Base-by-base conservation (phyloP, 306 rosid species). In the Ammopiptanthus mongolicus region DNA sequence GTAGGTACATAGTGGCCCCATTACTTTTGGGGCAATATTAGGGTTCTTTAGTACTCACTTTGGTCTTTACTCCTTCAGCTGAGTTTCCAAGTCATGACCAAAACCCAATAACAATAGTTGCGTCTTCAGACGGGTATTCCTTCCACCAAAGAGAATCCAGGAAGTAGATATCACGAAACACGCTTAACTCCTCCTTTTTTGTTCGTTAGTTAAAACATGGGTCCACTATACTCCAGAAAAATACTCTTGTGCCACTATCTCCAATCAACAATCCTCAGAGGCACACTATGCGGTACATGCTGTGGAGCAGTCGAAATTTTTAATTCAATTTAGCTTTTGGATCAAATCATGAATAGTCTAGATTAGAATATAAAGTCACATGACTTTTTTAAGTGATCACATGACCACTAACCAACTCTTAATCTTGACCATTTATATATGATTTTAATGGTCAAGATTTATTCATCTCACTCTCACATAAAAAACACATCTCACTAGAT, bases 81-180 rank as follows among this genome's bases (percentile, higher is more conserved):
- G 37, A 80, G 58, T 37, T 48, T 51, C 57, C 50, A 58, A 66
- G 64, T 80, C 66, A 39, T 60, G 14, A 58, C 33, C 69, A 41
- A 56, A 76, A 80, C 29, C 74, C 77, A 80, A 65, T 66, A 72
- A 60, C 59, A 66, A 31, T 61, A 73, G 78, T 80, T 80, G 80
- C 85, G 82, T 80, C 82, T 80, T 61, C 14, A 23, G 12, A 73
- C 19, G 71, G 81, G 46, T 50, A 84, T 75, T 80, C 73, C 62
- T 21, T 61, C 61, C 84, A 69, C 48, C 70, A 61, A 78, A 63
- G 51, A 79, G 65, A 71, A 64, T 55, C 69, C 69, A 18, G 56
- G 39, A 39, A 51, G 61, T 60, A 48, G 31, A 15, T 19, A 29
- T 73, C 79, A 65, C 76, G 41, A 67, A 51, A 51, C 68, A 64